Base-by-base conservation (phyloP, 192 early-diverging fungal genomes). In the Coemansia sp. region DNA sequence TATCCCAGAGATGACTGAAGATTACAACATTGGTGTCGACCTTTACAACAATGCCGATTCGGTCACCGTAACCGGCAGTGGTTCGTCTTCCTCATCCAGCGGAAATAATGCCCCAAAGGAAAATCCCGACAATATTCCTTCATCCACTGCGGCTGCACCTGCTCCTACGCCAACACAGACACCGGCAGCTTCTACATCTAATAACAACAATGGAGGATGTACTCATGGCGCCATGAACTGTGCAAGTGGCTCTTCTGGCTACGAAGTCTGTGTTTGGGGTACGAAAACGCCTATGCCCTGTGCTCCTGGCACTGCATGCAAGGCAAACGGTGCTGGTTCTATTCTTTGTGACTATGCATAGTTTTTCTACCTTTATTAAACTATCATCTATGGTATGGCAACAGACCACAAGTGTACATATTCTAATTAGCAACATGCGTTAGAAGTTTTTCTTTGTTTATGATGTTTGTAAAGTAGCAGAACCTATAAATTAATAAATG, bases 1-100 rank as follows among this genome's bases (percentile, higher is more conserved):
- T 6, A 85, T 88, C 21, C 76, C 85, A 16, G 87, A 86, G 64
- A 81, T 85, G 16, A 43, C 16, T 21, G 67, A 63, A 61, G 40
- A 75, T 67, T 81, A 80, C 43, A 63, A 68, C 6, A 70, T 71
- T 37, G 71, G 75, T 1, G 40, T 72, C 11, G 56, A 73, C 9
- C 42, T 63, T 38, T 85, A 78, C 68, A 63, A 63, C 6, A 52
- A 60, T 11, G 67, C 71, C 7, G 56, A 44, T 16, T 54, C 48
- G 3, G 65, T 84, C 5, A 80, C 77, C 1, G 71, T 84, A 9
- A 61, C 67, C 41, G 74, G 69, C 13, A 67, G 45, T 42, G 69
- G 74, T 0, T 48, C 57, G 38, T 23, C 32, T 32, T 32, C 74
- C 57, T 18, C 49, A 47, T 26, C 56, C 7, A n/a, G 18, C 26